Base-by-base conservation (phyloP, 192 early-diverging fungal species). In the Kappamyces sp. region DNA sequence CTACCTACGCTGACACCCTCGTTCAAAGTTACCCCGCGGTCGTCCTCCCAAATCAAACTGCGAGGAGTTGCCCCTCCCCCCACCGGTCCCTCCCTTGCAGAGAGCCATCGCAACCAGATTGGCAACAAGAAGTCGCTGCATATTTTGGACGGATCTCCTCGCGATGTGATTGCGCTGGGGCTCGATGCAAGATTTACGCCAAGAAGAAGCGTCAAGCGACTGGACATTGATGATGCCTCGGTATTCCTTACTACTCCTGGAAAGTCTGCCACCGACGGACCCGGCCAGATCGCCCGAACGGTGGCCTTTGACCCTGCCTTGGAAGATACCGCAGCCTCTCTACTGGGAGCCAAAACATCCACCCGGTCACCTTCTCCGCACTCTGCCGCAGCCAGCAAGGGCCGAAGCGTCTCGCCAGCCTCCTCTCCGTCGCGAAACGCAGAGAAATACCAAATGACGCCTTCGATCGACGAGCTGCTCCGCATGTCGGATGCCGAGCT, bases 1-100 rank as follows among this genome's bases (percentile, higher is more conserved):
- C 86, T 90, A 38, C 84, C 78, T 30, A 78, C 85, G 1, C 41
- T 81, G n/a, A 79, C 78, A 3, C 80, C 89, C 38, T 79, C 88
- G 54, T 80, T 84, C 54, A 85, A 87, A 39, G 68, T 87, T 42
- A 85, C 86, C 3, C 90, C 96, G 46, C 79, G 84, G 40, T 73
- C 80, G 30, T 69, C 80, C 0, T 77, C 80, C 37, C 85, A 80
- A 33, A 80, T 93, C 47, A 86, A 87, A 54, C 62, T 87, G 15
- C 83, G 88, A n/a, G 89, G 90, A 0, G 87, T 87, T 61, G 76
- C 73, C 1, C 72, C 76, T 3, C 59, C 80, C 0, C 64, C 62
- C 5, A 34, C 68, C 61, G 63, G 52, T 31, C 68, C 65, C 59
- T 70, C 39, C 48, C 69, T 45, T 58, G 59, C 63, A 6, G 71